A percentile compares a stretch with the other conserved stretches of the same genome.
Evolutionary conservation across 495 filamentous ascomycete species (phyloP).

Genomic region (Podospora pseudocomata): DNA sequence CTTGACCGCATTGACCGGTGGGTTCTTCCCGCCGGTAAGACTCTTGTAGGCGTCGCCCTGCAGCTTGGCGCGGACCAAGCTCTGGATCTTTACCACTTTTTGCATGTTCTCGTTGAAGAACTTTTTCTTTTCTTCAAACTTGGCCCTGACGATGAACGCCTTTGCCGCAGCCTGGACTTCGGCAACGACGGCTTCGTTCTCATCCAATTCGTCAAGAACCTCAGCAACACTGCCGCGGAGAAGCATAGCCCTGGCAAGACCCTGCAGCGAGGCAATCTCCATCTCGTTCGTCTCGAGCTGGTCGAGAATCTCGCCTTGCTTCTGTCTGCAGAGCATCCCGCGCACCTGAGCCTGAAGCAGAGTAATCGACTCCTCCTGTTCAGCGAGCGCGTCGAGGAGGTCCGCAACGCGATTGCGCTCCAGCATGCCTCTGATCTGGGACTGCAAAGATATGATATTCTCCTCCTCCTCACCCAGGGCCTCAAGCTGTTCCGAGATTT

Average conservation of each 20-base stretch:
- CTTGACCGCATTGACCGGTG: conserved; percentile 92
- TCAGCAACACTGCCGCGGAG: conserved; percentile 66
- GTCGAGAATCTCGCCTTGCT: conserved; percentile 49
- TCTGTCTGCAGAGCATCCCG: conserved; percentile 55
- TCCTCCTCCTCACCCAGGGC: conserved; percentile 40
- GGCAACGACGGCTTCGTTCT: conserved; percentile 68
- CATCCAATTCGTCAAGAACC: conserved; percentile 70
- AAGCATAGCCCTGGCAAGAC: conserved; percentile 71
- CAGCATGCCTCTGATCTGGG: conserved; percentile 51
- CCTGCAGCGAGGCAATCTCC: conserved; percentile 66
- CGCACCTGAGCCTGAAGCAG: conserved; percentile 69
- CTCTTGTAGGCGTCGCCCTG: conserved; percentile 98
- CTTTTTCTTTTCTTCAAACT: conserved; percentile 77
- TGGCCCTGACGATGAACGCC: conserved; percentile 66
- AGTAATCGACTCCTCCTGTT: conserved; percentile 54
- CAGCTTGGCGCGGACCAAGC: conserved; percentile 86
- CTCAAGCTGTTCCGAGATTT: conserved; percentile 43
- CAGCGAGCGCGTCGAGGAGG: conserved; percentile 55
- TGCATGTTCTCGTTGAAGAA: conserved; percentile 97
- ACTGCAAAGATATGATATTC: conserved; percentile 44
- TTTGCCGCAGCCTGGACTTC: conserved; percentile 73
- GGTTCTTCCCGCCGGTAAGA: conserved; percentile 93
- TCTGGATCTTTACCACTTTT: conserved; percentile 97
- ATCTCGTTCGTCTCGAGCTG: conserved; percentile 55
- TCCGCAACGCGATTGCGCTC: conserved; percentile 44